Evolutionary conservation across 139 green algal genomes (phyloP).

Genomic region (Ettlia oleoabundans): DNA sequence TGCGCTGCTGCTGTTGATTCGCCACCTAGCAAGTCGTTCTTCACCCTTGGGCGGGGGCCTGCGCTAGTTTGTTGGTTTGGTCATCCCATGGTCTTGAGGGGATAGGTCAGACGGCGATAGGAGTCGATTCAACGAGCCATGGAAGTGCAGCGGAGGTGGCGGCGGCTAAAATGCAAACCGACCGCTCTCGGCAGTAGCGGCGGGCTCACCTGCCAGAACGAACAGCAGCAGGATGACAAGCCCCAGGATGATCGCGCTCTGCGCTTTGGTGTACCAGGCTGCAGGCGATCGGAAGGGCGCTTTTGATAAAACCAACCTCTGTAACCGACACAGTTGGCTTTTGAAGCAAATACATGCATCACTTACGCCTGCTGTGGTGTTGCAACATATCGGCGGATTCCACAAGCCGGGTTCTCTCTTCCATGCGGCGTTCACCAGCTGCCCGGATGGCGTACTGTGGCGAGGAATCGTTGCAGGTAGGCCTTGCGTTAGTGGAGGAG

Average conservation of each 20-base stretch:
- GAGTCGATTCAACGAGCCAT: too few relatives aligned
- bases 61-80: too few relatives aligned
- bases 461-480: background rate
- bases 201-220: conserved; percentile 5
- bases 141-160: too few relatives aligned
- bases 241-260: background rate
- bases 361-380: background rate
- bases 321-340: too few relatives aligned
- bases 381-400: background rate
- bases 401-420: background rate
- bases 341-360: background rate
- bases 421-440: background rate
- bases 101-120: too few relatives aligned
- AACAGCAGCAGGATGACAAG: background rate
- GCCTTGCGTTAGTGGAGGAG: background rate
- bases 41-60: conserved; percentile 13
- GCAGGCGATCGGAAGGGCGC: background rate
- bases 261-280: conserved; percentile 10
- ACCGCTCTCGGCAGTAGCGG: background rate
- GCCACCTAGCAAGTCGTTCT: background rate
- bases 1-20: background rate
- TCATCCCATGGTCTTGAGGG: too few relatives aligned
- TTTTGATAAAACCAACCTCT: too few relatives aligned
- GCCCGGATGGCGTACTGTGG: background rate
- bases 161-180: too few relatives aligned